Percentiles rank a stretch among this genome's conserved stretches.
Evolutionary conservation across 495 filamentous ascomycete species (phyloP).

Genomic region (Astrocystis sublimbata): DNA sequence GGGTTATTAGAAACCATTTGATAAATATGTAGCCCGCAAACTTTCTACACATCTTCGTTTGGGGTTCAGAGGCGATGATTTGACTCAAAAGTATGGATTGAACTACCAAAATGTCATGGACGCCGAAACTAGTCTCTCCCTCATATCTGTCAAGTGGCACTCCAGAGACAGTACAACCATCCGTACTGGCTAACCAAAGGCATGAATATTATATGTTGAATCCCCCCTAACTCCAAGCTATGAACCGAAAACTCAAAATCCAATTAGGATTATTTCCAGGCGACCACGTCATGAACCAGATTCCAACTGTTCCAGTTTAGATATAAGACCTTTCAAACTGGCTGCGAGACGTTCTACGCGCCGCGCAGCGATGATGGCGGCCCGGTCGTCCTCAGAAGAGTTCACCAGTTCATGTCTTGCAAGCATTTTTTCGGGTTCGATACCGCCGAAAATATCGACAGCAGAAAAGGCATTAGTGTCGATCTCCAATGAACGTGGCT

Average conservation of each 20-base stretch:
- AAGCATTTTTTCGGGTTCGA: slow-evolving; percentile 59
- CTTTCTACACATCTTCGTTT: no score
- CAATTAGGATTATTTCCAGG: background rate
- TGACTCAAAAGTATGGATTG: no score
- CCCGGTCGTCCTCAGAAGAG: slow-evolving; percentile 48
- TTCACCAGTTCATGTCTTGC: slow-evolving; percentile 60
- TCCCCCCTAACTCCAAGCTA: background rate
- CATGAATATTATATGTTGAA: no score
- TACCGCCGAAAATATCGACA: slow-evolving; percentile 54
- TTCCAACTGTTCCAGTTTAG: slow-evolving; percentile 44
- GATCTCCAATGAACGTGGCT: slow-evolving; percentile 28
- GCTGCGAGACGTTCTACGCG: slow-evolving; percentile 44
- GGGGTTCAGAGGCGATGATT: no score
- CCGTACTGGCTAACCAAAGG: no score
- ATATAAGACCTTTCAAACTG: slow-evolving; percentile 39
- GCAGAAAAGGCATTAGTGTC: slow-evolving; percentile 35
- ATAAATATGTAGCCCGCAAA: no score
- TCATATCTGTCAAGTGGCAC: no score
- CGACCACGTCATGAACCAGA: slow-evolving; percentile 6
- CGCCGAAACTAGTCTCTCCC: no score
- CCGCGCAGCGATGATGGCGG: slow-evolving; percentile 36
- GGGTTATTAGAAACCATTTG: no score
- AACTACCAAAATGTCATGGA: no score
- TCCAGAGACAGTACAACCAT: no score
- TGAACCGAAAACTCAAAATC: background rate